A percentile compares a stretch with the other conserved stretches of the same genome.
Evolutionary conservation across 1,284 basidiomycete species (phyloP).

Genomic region (Cystobasidium sp.): DNA sequence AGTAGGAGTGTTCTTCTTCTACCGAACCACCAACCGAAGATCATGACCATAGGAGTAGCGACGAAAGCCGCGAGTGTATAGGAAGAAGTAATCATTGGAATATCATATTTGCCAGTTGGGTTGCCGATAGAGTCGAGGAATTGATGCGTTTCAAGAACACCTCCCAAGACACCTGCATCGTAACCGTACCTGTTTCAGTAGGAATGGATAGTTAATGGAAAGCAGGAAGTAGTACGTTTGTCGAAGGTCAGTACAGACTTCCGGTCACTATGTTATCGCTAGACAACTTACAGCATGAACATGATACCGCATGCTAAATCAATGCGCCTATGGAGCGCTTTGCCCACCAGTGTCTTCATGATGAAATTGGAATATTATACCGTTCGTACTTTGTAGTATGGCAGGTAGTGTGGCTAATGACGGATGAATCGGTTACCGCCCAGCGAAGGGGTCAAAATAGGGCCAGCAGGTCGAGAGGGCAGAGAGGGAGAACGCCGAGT

Average conservation of each 20-base stretch:
- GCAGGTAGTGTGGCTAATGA: too few relatives aligned
- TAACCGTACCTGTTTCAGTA: constrained; percentile 33
- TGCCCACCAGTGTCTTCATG: constrained; percentile 11
- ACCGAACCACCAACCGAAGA: constrained; percentile 36
- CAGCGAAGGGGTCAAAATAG: too few relatives aligned
- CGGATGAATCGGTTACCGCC: too few relatives aligned
- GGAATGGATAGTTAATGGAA: background rate
- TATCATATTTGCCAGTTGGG: constrained; percentile 38
- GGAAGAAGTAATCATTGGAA: constrained; percentile 33
- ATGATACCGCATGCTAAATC: constrained; percentile 39
- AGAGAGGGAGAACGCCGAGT: too few relatives aligned
- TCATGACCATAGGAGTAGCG: constrained; percentile 42
- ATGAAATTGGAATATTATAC: background rate
- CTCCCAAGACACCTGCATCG: constrained; percentile 42
- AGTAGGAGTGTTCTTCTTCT: constrained; percentile 31
- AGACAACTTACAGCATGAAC: constrained; percentile 33
- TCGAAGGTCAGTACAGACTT: background rate
- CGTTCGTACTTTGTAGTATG: background rate
- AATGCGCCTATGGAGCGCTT: constrained; percentile 24
- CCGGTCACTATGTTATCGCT: background rate
- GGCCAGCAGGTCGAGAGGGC: too few relatives aligned
- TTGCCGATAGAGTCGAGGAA: constrained; percentile 28
- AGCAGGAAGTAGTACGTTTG: background rate
- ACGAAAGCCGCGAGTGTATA: constrained; percentile 43
- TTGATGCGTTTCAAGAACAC: constrained; percentile 37